Percentiles rank a stretch among this genome's conserved stretches.
These are phyloP conservation scores for Ogataea hybrid DNA, from an alignment of 1,139 yeast genomes.

Conservation along the genomic window DNA sequence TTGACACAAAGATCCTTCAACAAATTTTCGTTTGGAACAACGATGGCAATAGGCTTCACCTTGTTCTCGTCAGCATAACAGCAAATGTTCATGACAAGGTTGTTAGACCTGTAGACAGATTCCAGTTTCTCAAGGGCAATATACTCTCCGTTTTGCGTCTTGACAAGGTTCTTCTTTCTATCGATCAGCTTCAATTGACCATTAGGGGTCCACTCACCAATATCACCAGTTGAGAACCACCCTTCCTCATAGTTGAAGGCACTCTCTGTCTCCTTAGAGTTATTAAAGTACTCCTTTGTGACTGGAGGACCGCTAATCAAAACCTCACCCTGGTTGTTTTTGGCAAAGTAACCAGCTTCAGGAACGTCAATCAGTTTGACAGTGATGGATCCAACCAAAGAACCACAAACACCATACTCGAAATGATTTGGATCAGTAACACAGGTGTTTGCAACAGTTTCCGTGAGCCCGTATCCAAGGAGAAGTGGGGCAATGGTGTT, in stretches of 20 bases:
- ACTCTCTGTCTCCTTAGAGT: constrained; percentile 73
- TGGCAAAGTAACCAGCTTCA: constrained; percentile 90
- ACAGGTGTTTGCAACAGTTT: constrained; percentile 87
- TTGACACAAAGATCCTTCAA: constrained; percentile 60
- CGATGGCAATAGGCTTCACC: constrained; percentile 90
- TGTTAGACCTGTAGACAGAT: constrained; percentile 79
- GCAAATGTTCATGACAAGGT: constrained; percentile 76
- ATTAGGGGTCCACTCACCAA: constrained; percentile 84
- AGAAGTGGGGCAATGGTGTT: constrained; percentile 84
- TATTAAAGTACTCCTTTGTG: constrained; percentile 75
- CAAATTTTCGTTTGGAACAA: constrained; percentile 74
- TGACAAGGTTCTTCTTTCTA: constrained; percentile 94
- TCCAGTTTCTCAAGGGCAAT: constrained; percentile 95
- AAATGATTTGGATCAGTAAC: constrained; percentile 64
- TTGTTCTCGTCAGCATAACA: constrained; percentile 86
- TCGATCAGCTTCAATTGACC: constrained; percentile 87
- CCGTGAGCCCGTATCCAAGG: constrained; percentile 96
- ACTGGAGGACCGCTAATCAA: constrained; percentile 75
- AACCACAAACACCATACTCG: constrained; percentile 78
- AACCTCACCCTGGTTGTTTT: constrained; percentile 91
- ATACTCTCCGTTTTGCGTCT: constrained; percentile 96
- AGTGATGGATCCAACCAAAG: constrained; percentile 78
- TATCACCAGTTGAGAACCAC: constrained; percentile 98
- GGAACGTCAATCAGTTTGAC: constrained; percentile 88
- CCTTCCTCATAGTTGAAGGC: constrained; percentile 79